Conservation (phyloP, 1,139 yeast genomes). For the Diutina pseudorugosa region DNA sequence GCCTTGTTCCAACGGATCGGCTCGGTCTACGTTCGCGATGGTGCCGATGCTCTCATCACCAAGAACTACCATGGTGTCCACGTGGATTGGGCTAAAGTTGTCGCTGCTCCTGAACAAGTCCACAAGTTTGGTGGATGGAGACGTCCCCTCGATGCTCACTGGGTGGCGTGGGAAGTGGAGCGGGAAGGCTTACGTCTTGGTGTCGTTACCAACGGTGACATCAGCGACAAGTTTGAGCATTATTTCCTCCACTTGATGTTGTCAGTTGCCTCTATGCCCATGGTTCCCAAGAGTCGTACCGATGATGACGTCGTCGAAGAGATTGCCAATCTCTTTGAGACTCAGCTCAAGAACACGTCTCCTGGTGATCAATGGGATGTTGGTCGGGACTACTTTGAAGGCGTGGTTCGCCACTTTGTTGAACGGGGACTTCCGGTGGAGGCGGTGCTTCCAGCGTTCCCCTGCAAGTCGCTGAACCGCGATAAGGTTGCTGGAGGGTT, state of each 20-base stretch:
- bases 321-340: conserved; percentile 24
- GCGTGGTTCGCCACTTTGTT: conserved; percentile 35
- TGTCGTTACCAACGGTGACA: not conserved
- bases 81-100: not conserved
- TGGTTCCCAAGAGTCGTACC: not conserved
- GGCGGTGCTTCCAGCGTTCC: conserved; percentile 53
- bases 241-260: not conserved
- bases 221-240: not conserved
- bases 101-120: not conserved
- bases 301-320: not conserved
- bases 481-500: conserved; percentile 37
- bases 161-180: not conserved
- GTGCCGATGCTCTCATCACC: not conserved
- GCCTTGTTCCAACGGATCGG: not conserved
- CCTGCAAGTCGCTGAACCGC: conserved; percentile 47
- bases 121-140: not conserved
- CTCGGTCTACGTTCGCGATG: not conserved
- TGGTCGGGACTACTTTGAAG: conserved; percentile 30
- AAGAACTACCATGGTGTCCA: not conserved
- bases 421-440: conserved; percentile 34
- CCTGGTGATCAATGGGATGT: conserved; percentile 35
- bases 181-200: not conserved
- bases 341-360: conserved; percentile 34
- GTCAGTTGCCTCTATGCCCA: not conserved
- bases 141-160: not conserved